Base-by-base conservation (phyloP, 805 yeast species). In the Kazachstania bromeliacearum region DNA sequence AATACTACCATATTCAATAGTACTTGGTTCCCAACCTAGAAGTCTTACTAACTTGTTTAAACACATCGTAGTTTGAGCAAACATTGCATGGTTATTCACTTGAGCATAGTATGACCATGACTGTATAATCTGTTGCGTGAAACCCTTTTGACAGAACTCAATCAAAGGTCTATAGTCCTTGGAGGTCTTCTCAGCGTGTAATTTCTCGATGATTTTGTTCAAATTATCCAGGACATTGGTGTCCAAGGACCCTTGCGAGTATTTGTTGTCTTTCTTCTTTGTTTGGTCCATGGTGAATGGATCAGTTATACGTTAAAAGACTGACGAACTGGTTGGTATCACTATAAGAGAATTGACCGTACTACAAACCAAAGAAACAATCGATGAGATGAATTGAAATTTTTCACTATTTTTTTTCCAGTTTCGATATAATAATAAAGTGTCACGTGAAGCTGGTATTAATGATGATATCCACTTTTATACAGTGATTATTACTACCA, bases 61-160 rank as follows among this genome's bases (percentile, higher is more conserved):
- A 12, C 60, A 58, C 1, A 59, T 56, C 0, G 79, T 64, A 3
- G 70, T 38, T 15, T 59, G 62, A 0, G 73, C 62, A 43, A 77
- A 67, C 33, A 66, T 68, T 2, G 62, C 51, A 48, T 75, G 77
- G 39, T 79, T 77, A 48, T 77, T 59, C 27, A 56, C 54, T 40
- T 63, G 69, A 0, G 71, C 65, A 41, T 56, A 66, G 42, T 63
- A 68, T 2, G 71, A 64, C 74, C 75, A 71, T 4, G 67, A 45
- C 39, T 70, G 74, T 2, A 66, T 45, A 12, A 62, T 45, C 42
- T 67, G 70, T 7, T 50, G 41, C 2, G 49, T 52, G 34, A 54
- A 59, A 5, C 66, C 67, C 35, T 52, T 59, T 12, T 55, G 48
- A 19, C 60, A 53, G 41, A 66, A 64, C 2, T 51, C 50, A 9